These are phyloP conservation scores for Sparassis latifolia DNA, from an alignment of 1,284 basidiomycete species.

Conservation along the genomic window DNA sequence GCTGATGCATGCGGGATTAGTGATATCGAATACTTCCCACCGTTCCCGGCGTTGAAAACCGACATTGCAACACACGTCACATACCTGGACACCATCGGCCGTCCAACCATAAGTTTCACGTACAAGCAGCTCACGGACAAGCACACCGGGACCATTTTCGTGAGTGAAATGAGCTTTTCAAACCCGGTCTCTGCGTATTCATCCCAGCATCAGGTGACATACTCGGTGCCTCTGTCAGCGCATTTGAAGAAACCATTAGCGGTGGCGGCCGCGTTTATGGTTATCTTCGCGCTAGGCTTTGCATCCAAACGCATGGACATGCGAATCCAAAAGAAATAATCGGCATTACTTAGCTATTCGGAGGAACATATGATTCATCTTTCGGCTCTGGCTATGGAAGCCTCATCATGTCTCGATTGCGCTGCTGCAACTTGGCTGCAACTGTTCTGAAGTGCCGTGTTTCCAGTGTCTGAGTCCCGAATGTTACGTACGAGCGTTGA, in stretches of 20 bases:
- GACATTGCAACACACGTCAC: slow-evolving; percentile 65
- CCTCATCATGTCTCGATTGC: too few species aligned
- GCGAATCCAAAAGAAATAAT: slow-evolving; percentile 47
- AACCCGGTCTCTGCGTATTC: not conserved
- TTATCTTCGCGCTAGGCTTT: slow-evolving; percentile 56
- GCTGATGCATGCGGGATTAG: slow-evolving; percentile 31
- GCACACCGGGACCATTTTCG: slow-evolving; percentile 72
- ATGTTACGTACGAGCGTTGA: too few species aligned
- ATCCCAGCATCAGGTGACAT: slow-evolving; percentile 59
- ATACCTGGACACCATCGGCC: slow-evolving; percentile 92
- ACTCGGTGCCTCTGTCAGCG: slow-evolving; percentile 70
- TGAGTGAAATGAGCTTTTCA: slow-evolving; percentile 53
- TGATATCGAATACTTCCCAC: slow-evolving; percentile 69
- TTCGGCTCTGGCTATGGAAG: too few species aligned
- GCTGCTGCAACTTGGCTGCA: too few species aligned
- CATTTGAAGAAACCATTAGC: slow-evolving; percentile 81
- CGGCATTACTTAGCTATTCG: not conserved
- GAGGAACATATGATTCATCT: too few species aligned
- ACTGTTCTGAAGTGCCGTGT: too few species aligned
- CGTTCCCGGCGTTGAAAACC: slow-evolving; percentile 70
- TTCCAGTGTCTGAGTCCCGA: too few species aligned
- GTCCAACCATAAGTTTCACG: slow-evolving; percentile 70
- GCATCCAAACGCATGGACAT: slow-evolving; percentile 60
- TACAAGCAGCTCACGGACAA: slow-evolving; percentile 76
- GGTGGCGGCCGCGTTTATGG: slow-evolving; percentile 62